A percentile compares a stretch with the other conserved stretches of the same genome.
phyloP scores from a whole-genome alignment of 176 grass and related monocot species.

The Oryza glumipatula region DNA sequence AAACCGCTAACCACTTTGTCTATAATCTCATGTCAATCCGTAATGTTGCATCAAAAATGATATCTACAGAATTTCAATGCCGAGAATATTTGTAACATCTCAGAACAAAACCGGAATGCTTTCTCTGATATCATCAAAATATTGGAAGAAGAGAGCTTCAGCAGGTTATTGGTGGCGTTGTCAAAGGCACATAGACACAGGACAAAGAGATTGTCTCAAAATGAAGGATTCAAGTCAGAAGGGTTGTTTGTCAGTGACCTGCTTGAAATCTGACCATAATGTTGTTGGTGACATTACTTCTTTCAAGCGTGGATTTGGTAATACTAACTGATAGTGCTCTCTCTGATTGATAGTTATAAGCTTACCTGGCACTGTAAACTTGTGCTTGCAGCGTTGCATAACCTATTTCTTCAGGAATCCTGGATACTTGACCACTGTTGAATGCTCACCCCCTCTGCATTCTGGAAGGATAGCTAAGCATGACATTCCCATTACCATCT shows the following conservation, averaged over 20 bases:
- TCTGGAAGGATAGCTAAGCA: slow-evolving; percentile 19
- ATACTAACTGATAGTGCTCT: slow-evolving; percentile 54
- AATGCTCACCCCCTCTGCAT: not conserved
- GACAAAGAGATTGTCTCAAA: slow-evolving; percentile 6
- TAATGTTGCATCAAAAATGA: slow-evolving; percentile 68
- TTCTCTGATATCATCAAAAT: slow-evolving; percentile 73
- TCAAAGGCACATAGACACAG: slow-evolving; percentile 39
- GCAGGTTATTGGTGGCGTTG: slow-evolving; percentile 55
- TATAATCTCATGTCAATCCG: slow-evolving; percentile 70
- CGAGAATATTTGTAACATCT: slow-evolving; percentile 65
- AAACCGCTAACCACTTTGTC: slow-evolving; percentile 48
- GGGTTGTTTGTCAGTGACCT: slow-evolving; percentile 55
- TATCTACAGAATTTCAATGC: slow-evolving; percentile 56
- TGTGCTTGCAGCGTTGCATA: slow-evolving; percentile 15
- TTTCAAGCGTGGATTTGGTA: slow-evolving; percentile 49
- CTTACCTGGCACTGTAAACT: not conserved
- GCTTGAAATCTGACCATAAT: slow-evolving; percentile 43
- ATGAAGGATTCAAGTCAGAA: slow-evolving; percentile 17
- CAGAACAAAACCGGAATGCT: slow-evolving; percentile 66
- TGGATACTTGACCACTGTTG: slow-evolving; percentile 14
- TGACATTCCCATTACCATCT: not conserved
- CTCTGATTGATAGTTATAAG: slow-evolving; percentile 11
- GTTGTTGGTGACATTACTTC: slow-evolving; percentile 47
- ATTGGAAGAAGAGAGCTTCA: slow-evolving; percentile 71
- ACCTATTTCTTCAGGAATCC: not conserved